Evolutionary conservation across 1,139 yeast species (phyloP), one percentile per base, ranked within the genome.

Genomic region (Geotrichum fermentans): DNA sequence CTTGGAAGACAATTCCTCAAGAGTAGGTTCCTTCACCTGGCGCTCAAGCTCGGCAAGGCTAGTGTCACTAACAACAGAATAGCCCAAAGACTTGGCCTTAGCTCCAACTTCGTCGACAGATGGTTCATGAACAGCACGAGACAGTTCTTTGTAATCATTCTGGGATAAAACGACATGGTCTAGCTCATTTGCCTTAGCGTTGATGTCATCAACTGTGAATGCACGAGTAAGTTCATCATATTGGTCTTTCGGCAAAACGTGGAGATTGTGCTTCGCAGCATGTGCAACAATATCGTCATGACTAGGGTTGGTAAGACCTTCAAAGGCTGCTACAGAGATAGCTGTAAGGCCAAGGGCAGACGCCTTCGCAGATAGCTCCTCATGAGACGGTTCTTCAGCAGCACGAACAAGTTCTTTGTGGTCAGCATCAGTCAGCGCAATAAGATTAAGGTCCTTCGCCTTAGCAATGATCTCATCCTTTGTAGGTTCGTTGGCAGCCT

Each of bases 151-250:
- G 14, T 45, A 48, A 3, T 50, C 49, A 18, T 49, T 52, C 10
- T 47, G 49, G n/a, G 57, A 47, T 2, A 75, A 35, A 2, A 75
- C 53, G 10, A 58, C 58, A 30, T 65, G 60, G 2, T 70, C 70
- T 16, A 62, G 20, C n/a, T 14, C 42, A 4, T 34, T 40, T 10
- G 51, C 49, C 24, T 29, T 32, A 49, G 14, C 48, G 55, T n/a
- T 45, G 24, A 4, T 46, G 30, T 59, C 65, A 0, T 66, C 52
- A 21, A 55, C 62, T 22, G 51, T 43, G 7, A 39, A 37, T 6
- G 42, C 44, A 5, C 47, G 44, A n/a, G 39, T 37, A 24, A 36
- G 47, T 18, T 45, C 45, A 10, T 42, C 32, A 36, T 33, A 44
- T 35, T 64, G 66, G 7, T 59, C 59, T 16, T 41, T 40, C 6